Percentiles rank a stretch among this genome's conserved stretches.
Conservation (phyloP, 495 filamentous ascomycete genomes). For the Penicillium subrubescens region DNA sequence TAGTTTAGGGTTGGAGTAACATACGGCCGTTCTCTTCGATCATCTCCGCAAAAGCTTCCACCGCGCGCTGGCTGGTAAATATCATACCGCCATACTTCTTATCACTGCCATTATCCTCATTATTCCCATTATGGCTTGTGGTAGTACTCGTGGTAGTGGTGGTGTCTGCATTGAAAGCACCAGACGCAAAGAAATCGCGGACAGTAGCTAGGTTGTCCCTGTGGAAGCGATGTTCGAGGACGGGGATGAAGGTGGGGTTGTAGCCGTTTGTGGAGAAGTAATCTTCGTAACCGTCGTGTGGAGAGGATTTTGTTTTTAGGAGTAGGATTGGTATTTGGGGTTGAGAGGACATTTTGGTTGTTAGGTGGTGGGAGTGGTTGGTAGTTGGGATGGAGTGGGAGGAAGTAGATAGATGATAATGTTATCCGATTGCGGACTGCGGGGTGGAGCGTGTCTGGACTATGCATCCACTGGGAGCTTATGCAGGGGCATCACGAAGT, state of each 20-base stretch:
- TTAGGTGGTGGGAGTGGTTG: neutral
- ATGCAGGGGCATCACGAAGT: neutral
- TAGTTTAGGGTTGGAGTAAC: conserved; percentile 11
- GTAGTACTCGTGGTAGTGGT: neutral
- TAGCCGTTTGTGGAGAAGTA: conserved; percentile 58
- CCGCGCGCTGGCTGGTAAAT: conserved; percentile 92
- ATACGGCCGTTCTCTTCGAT: conserved; percentile 50
- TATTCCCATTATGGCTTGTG: neutral
- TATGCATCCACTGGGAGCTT: neutral
- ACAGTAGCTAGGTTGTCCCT: conserved; percentile 48
- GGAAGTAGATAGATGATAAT: neutral
- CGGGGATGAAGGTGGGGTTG: conserved; percentile 74
- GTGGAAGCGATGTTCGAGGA: conserved; percentile 72
- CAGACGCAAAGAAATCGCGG: conserved; percentile 39
- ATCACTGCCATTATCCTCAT: conserved; percentile 9
- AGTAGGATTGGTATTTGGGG: conserved; percentile 66
- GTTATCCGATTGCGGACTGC: conserved; percentile 10
- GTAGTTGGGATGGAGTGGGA: neutral
- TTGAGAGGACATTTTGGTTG: conserved; percentile 18
- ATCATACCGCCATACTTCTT: conserved; percentile 77
- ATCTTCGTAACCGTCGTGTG: conserved; percentile 77
- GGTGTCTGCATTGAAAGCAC: conserved; percentile 22
- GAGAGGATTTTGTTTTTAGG: conserved; percentile 82
- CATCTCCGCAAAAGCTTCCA: conserved; percentile 78
- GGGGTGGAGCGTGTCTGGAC: conserved; percentile 19